A percentile compares a stretch with the other conserved stretches of the same genome.
Conservation (phyloP, 345 rosid species). For the Bruguiera gymnorhiza region DNA sequence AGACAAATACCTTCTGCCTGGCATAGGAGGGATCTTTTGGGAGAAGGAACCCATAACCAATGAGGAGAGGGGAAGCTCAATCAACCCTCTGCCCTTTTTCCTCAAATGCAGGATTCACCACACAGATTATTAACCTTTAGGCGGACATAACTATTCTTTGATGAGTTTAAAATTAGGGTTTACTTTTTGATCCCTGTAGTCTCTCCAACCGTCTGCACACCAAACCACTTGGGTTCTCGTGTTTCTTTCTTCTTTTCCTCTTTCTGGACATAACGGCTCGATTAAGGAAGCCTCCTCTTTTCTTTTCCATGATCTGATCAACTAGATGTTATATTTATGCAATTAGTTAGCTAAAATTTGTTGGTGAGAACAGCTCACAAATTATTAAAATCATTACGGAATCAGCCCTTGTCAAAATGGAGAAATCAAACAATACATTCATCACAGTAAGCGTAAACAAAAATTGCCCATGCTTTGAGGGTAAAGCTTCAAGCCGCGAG, state of each 20-base stretch:
- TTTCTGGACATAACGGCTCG: too few relatives aligned
- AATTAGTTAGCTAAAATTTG: too few relatives aligned
- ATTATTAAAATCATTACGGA: too few relatives aligned
- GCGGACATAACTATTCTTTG: neutral
- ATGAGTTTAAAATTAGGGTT: neutral
- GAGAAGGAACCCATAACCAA: slow-evolving; percentile 60
- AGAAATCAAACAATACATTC: neutral
- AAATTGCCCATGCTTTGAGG: neutral
- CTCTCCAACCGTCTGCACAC: too few relatives aligned
- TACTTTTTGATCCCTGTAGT: too few relatives aligned
- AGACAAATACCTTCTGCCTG: slow-evolving; percentile 57
- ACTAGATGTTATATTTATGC: too few relatives aligned
- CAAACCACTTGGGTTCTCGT: too few relatives aligned
- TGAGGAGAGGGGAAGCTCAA: slow-evolving; percentile 38
- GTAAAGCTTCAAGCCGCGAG: neutral
- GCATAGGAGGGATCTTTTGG: slow-evolving; percentile 20
- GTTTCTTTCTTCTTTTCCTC: too few relatives aligned
- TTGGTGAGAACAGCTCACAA: too few relatives aligned
- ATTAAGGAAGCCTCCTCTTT: too few relatives aligned
- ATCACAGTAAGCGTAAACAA: neutral
- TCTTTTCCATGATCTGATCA: too few relatives aligned
- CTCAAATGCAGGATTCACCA: slow-evolving; percentile 44
- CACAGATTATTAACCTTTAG: slow-evolving; percentile 10
- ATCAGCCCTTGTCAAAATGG: too few relatives aligned
- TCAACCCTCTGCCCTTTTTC: slow-evolving; percentile 45